Evolutionary conservation across 2,329 filamentous ascomycete species (phyloP), one percentile per base, ranked within the genome.

Genomic region (Periconia macrospinosa): DNA sequence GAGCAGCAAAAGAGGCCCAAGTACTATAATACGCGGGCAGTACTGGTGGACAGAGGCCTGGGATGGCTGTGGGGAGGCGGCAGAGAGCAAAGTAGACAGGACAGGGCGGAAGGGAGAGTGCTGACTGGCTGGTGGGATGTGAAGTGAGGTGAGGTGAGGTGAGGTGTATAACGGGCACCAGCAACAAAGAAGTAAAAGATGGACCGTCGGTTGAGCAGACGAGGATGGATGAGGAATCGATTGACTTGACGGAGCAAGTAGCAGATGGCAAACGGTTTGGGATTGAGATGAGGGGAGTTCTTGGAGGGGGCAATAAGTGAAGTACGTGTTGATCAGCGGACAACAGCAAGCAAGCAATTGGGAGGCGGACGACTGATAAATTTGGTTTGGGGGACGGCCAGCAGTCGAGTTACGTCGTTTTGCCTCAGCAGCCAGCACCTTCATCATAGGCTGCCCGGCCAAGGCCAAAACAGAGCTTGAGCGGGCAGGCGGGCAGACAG

Each of bases 371-470:
- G 55, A 60, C 60, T 68, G 67, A 66, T 72, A 72, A 72, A 70
- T 66, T 71, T 62, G 61, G 56, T 54, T 58, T 57, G 57, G 65
- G 61, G 56, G 60, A 13, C 7, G 41, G 6, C 18, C 18, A 14
- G 41, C n/a, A 19, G n/a, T 18, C 13, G 51, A 14, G 62, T 62
- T 67, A 68, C 67, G 67, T 68, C 62, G 63, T 63, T 65, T 30
- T 60, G 67, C 55, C 60, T 63, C 66, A 68, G 33, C 33, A 37
- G 11, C 33, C 65, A 65, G 60, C 60, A 67, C 61, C 58, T 63
- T 62, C 70, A 73, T 72, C 68, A 73, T 71, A 69, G 70, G 69
- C 69, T 70, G 61, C 54, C 48, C 51, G 33, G 68, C 67, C 68
- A 72, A 71, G 69, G 59, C 57, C 45, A 66, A 59, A 65, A 61